phyloP scores from a whole-genome alignment of 306 rosid genomes.

The Sicyos baderoa region DNA sequence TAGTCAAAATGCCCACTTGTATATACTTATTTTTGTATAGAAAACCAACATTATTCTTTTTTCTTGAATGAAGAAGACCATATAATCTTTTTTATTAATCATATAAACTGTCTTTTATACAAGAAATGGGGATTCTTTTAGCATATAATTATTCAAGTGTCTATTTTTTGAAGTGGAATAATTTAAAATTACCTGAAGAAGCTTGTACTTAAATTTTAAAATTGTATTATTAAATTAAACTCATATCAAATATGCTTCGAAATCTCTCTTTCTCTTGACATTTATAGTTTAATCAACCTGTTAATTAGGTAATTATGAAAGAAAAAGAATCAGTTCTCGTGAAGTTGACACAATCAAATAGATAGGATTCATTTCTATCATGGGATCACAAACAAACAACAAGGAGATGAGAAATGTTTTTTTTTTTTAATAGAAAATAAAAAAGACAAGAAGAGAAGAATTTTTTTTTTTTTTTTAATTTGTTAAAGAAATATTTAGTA shows the following conservation, averaged over 20 bases:
- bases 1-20: constrained; percentile 11
- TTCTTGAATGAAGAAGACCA: background rate
- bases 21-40: background rate
- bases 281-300: background rate
- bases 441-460: too few species aligned
- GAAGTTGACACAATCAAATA: constrained; percentile 15
- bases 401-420: background rate
- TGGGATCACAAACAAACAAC: constrained; percentile 6
- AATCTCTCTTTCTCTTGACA: background rate
- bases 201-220: too few species aligned
- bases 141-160: too few species aligned
- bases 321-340: background rate
- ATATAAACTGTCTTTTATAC: too few species aligned
- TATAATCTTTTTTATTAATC: too few species aligned
- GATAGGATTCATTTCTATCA: background rate
- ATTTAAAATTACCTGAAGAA: too few species aligned
- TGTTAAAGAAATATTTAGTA: background rate
- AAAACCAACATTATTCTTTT: background rate
- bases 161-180: too few species aligned
- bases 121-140: too few species aligned
- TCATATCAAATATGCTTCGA: background rate
- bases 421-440: too few species aligned
- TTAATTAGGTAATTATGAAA: constrained; percentile 5
- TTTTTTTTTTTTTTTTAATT: too few species aligned
- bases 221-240: background rate